phyloP scores from a whole-genome alignment of 2,329 filamentous ascomycete genomes.

The Arthrinium puccinioides region DNA sequence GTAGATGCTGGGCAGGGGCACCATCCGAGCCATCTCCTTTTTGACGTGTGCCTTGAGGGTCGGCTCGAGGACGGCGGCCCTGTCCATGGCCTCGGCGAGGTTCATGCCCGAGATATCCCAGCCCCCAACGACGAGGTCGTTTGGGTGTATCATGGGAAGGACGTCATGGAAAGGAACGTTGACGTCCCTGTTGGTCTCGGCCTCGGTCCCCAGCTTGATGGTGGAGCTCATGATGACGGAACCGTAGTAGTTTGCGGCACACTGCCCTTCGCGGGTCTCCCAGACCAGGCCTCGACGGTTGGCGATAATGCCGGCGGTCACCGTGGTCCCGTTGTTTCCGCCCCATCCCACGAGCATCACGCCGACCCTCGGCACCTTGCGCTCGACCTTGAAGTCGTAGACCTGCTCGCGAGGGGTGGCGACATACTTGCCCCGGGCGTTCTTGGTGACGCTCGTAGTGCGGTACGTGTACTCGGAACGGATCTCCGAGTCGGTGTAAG shows the following conservation, averaged over 20 bases:
- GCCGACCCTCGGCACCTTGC: conserved; percentile 85
- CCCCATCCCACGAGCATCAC: conserved; percentile 98
- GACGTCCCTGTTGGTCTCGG: conserved; percentile 77
- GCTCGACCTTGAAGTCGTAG: conserved; percentile 97
- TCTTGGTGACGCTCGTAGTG: conserved; percentile 74
- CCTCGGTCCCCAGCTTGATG: conserved; percentile 88
- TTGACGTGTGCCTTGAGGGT: conserved; percentile 80
- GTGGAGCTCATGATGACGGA: conserved; percentile 97
- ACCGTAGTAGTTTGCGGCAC: conserved; percentile 92
- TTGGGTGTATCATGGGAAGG: conserved; percentile 93
- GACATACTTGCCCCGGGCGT: conserved; percentile 65
- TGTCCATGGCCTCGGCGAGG: conserved; percentile 88
- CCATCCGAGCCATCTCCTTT: conserved; percentile 88
- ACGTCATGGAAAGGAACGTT: conserved; percentile 95
- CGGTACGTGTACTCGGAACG: conserved; percentile 93
- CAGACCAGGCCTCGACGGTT: conserved; percentile 81
- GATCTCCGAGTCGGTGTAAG: conserved; percentile 83
- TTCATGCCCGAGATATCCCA: conserved; percentile 97
- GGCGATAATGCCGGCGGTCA: conserved; percentile 94
- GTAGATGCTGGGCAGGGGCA: conserved; percentile 90
- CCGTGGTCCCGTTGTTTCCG: conserved; percentile 96
- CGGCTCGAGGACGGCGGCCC: conserved; percentile 91
- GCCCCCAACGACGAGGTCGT: conserved; percentile 84
- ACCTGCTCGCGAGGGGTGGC: conserved; percentile 81
- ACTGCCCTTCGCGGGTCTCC: conserved; percentile 88